These are phyloP conservation scores for Eucalyptus albens DNA, from an alignment of 345 rosid genomes.

Conservation along the genomic window DNA sequence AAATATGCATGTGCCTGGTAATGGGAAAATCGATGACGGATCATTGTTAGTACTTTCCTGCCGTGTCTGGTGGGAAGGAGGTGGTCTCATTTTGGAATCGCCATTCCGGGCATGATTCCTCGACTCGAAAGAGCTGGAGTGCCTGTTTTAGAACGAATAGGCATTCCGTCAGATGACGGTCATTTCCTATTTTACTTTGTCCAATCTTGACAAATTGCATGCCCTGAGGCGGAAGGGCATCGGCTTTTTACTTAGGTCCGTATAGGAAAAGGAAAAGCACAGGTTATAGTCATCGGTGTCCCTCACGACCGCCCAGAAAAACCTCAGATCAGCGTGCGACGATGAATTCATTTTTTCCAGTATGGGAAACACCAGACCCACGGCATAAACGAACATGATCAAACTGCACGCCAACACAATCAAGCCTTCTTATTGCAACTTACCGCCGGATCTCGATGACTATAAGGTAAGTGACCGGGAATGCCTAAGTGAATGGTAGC, in stretches of 20 bases:
- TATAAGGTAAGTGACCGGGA: not conserved
- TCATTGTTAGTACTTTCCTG: not conserved
- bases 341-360: not conserved
- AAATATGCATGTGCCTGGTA: not conserved
- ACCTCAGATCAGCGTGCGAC: not conserved
- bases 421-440: not conserved
- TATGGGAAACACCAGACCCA: not conserved
- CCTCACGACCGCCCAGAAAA: not conserved
- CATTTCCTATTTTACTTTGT: not conserved
- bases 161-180: not conserved
- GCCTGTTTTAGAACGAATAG: not conserved
- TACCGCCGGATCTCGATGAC: not conserved
- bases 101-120: not conserved
- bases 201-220: not conserved
- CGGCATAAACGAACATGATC: not conserved
- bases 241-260: not conserved
- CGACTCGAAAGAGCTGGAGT: not conserved
- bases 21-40: too few species aligned
- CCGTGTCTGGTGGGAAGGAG: not conserved
- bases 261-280: not conserved
- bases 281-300: not conserved
- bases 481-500: not conserved
- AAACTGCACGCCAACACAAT: not conserved
- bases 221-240: not conserved
- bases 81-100: not conserved